Evolutionary conservation across 345 rosid genomes (phyloP).

Genomic region (Cardiospermum halicacabum): DNA sequence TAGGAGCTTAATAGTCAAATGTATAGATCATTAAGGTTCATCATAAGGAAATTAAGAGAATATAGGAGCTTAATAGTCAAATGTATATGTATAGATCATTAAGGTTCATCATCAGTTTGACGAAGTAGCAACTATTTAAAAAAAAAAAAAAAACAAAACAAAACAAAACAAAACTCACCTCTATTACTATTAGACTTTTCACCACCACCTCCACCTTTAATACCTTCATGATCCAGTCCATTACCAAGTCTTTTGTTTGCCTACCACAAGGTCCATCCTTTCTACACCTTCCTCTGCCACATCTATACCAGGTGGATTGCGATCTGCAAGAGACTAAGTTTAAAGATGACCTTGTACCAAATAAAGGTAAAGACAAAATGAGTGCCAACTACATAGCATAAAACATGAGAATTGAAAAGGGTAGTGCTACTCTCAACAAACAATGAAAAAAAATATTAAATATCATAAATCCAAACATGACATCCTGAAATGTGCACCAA

Average conservation of each 20-base stretch:
- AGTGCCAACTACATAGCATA: not conserved
- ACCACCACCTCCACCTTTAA: slow-evolving; percentile 54
- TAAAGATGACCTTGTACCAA: not conserved
- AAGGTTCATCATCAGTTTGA: no score
- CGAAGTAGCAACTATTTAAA: no score
- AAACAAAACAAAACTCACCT: slow-evolving; percentile 34
- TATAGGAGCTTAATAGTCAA: no score
- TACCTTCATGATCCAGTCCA: slow-evolving; percentile 62
- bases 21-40: no score
- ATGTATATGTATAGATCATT: no score
- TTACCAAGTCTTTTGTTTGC: slow-evolving; percentile 58
- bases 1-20: no score
- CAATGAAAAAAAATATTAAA: not conserved
- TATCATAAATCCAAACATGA: not conserved
- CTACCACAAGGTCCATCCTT: slow-evolving; percentile 66
- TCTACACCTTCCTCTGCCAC: slow-evolving; percentile 85
- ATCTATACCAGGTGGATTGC: slow-evolving; percentile 74
- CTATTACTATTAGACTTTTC: slow-evolving; percentile 51
- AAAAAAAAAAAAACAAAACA: no score
- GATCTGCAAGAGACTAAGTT: slow-evolving; percentile 38
- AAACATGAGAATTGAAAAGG: not conserved
- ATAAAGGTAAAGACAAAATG: slow-evolving; percentile 1
- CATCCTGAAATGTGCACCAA: not conserved
- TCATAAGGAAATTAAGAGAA: no score
- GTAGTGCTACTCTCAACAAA: not conserved